These are phyloP conservation scores for Cryptosporidium ryanae DNA, from an alignment of 169 alveolate species.

Conservation along the genomic window DNA sequence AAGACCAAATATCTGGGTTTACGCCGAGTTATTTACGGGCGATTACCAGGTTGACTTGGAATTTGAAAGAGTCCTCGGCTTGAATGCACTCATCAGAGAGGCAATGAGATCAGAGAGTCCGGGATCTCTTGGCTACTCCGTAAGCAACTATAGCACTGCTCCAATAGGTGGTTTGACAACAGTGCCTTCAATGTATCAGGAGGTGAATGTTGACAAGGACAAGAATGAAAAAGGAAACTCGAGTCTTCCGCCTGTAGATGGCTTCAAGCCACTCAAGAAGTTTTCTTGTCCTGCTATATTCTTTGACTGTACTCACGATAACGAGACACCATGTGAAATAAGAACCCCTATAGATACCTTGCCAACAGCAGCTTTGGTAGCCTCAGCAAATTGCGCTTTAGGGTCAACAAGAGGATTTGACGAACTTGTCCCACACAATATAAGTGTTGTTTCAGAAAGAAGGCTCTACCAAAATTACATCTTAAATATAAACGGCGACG, in stretches of 20 bases:
- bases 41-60: conserved; percentile 86
- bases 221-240: not conserved
- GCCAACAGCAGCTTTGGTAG: conserved; percentile 86
- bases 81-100: conserved; percentile 91
- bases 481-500: conserved; percentile 60
- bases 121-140: conserved; percentile 50
- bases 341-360: conserved; percentile 82
- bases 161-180: conserved; percentile 58
- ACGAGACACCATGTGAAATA: conserved; percentile 85
- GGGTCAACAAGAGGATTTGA: conserved; percentile 94
- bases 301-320: conserved; percentile 94
- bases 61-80: conserved; percentile 87
- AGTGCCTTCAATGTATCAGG: conserved; percentile 48
- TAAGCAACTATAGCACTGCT: conserved; percentile 67
- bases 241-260: conserved; percentile 63
- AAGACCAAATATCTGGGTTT: conserved; percentile 88
- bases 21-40: conserved; percentile 93
- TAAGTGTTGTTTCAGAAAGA: conserved; percentile 88
- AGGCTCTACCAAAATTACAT: conserved; percentile 82
- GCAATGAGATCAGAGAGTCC: conserved; percentile 79
- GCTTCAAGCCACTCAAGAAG: conserved; percentile 74
- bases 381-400: conserved; percentile 85
- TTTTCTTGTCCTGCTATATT: conserved; percentile 83
- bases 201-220: conserved; percentile 21
- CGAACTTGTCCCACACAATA: conserved; percentile 85